A percentile compares a stretch with the other conserved stretches of the same genome.
phyloP scores from a whole-genome alignment of 2,329 filamentous ascomycete species.

The Arthrinium puccinioides region DNA sequence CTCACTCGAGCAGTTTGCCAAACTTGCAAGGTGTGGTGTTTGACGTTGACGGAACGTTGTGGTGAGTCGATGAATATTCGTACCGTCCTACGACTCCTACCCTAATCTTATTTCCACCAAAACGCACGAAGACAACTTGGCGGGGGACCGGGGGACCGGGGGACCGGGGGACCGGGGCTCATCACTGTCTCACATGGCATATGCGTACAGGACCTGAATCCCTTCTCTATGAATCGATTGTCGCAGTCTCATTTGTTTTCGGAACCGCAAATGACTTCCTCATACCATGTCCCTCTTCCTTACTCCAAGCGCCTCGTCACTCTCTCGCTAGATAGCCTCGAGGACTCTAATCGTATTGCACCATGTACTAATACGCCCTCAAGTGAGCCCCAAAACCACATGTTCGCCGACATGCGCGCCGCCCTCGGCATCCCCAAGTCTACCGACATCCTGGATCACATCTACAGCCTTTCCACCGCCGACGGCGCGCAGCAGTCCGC shows the following conservation, averaged over 20 bases:
- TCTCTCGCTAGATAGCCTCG: conserved; percentile 4
- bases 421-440: conserved; percentile 65
- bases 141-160: no score
- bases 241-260: background rate
- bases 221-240: no score
- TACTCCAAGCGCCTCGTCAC: background rate
- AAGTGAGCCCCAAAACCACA: conserved; percentile 88
- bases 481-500: conserved; percentile 51
- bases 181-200: no score
- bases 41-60: conserved; percentile 92
- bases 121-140: no score
- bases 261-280: background rate
- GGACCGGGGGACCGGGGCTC: no score
- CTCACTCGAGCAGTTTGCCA: conserved; percentile 28
- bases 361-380: background rate
- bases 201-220: no score
- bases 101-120: no score
- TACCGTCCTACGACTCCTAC: no score
- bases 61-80: conserved; percentile 45
- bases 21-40: conserved; percentile 63
- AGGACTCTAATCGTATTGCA: background rate
- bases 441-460: conserved; percentile 82
- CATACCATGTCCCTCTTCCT: background rate
- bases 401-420: conserved; percentile 82
- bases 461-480: conserved; percentile 61